Conservation (phyloP, 2,329 filamentous ascomycete genomes). For the Huntiella omanensis region DNA sequence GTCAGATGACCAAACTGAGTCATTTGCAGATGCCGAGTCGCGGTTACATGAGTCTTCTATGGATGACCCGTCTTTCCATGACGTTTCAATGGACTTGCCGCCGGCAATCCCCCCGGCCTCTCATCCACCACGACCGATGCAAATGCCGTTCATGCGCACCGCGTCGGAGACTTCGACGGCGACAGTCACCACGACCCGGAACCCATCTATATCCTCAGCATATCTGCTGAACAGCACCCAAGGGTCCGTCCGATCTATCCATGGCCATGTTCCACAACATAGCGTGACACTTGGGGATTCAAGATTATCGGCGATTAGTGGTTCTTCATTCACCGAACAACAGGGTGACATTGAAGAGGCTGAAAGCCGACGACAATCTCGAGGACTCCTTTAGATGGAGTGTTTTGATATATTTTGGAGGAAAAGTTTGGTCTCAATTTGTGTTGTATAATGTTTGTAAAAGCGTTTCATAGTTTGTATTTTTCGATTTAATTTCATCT, state of each 20-base stretch:
- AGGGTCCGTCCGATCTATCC: constrained; percentile 19
- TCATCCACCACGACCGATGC: constrained; percentile 19
- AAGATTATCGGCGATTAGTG: too few species aligned
- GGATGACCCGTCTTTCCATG: constrained; percentile 1
- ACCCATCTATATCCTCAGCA: constrained; percentile 31
- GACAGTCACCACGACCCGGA: constrained; percentile 28
- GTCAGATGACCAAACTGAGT: constrained; percentile 3
- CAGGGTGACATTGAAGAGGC: too few species aligned
- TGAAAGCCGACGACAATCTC: too few species aligned
- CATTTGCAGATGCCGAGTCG: not conserved
- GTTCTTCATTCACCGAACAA: too few species aligned
- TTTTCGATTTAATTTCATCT: not conserved
- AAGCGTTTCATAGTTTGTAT: not conserved
- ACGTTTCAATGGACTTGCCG: constrained; percentile 10
- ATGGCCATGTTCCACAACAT: constrained; percentile 38
- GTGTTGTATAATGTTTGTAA: not conserved
- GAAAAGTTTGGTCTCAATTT: too few species aligned
- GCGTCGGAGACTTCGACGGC: constrained; percentile 8
- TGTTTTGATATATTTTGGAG: too few species aligned
- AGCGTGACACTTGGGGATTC: constrained; percentile 20
- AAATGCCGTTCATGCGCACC: constrained; percentile 37
- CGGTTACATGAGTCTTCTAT: not conserved
- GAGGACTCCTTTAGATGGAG: too few species aligned
- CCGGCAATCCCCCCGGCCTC: constrained; percentile 12
- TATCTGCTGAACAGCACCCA: constrained; percentile 25